Base-by-base conservation (phyloP, 345 rosid species). In the Boechera divaricarpa region DNA sequence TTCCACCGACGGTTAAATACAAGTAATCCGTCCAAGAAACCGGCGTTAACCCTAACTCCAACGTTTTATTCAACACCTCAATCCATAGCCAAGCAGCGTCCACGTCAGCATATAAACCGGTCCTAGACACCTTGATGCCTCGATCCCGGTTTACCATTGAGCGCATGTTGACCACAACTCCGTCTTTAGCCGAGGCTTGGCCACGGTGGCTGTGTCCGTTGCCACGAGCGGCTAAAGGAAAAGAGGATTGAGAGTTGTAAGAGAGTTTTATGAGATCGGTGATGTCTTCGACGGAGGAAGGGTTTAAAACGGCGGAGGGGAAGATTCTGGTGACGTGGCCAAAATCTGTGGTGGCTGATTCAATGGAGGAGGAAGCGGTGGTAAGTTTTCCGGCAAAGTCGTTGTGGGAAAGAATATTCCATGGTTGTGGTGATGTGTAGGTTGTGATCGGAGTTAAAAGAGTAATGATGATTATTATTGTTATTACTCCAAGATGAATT, bases 21-120 rank as follows among this genome's bases (percentile, higher is more conserved):
- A 95, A 80, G 68, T 89, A 95, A 54, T 95, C 98, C 6, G 99
- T 89, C 93, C 94, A 95, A 3, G 99, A 90, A 44, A 81, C 85
- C 12, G 99, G 99, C 61, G 97, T 76, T 66, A 92, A 79, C 60
- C 99, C 99, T 73, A 77, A 81, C 70, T 78, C 74, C 61, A 84
- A 51, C 6, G 94, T 82, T 28, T 77, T 87, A 26, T 79, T 78
- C 77, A 95, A 55, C 72, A 92, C 97, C 60, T 95, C 94, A 7
- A 88, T 84, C 99, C 99, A 95, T 1, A 93, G 79, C 69, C 79
- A 82, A 52, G 80, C 92, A 6, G 90, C 89, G 3, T 91, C 90
- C 21, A 92, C 91, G 53, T 95, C 96, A 4, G 85, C 93, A 28
- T 84, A 85, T 18, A 78, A 59, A 54, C 16, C 85, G 75, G 26